A percentile compares a stretch with the other conserved stretches of the same genome.
Conservation (phyloP, 148 eudicot genomes). For the Cornus suecica region DNA sequence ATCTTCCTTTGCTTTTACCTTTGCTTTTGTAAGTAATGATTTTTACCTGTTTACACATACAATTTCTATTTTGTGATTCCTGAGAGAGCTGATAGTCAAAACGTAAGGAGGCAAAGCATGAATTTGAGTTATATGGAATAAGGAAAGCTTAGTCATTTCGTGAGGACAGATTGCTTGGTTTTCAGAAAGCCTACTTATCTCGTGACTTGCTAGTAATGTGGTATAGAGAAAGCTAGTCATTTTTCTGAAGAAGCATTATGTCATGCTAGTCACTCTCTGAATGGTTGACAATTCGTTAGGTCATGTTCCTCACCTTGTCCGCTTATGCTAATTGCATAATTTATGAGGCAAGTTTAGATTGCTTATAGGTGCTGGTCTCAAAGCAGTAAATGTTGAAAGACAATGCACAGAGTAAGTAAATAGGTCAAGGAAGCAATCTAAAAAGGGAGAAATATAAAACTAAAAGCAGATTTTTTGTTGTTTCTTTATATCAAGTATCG, state of each 20-base stretch:
- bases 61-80: background rate
- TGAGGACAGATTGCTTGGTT: background rate
- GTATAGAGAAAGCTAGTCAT: conserved; percentile 2
- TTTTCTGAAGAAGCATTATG: background rate
- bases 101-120: background rate
- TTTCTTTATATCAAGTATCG: background rate
- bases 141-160: background rate
- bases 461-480: background rate
- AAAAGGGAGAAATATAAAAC: background rate
- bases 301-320: background rate
- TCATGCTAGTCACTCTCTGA: background rate
- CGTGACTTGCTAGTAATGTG: background rate
- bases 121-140: background rate
- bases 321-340: background rate
- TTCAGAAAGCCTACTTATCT: background rate
- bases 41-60: background rate
- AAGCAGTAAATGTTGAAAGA: background rate
- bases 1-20: background rate
- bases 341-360: background rate
- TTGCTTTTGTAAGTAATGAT: too few species aligned
- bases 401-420: background rate
- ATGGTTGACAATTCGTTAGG: background rate
- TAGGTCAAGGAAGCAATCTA: background rate
- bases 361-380: background rate
- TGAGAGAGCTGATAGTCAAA: background rate